These are phyloP conservation scores for Penicillium fimorum DNA, from an alignment of 495 filamentous ascomycete species.

Conservation along the genomic window DNA sequence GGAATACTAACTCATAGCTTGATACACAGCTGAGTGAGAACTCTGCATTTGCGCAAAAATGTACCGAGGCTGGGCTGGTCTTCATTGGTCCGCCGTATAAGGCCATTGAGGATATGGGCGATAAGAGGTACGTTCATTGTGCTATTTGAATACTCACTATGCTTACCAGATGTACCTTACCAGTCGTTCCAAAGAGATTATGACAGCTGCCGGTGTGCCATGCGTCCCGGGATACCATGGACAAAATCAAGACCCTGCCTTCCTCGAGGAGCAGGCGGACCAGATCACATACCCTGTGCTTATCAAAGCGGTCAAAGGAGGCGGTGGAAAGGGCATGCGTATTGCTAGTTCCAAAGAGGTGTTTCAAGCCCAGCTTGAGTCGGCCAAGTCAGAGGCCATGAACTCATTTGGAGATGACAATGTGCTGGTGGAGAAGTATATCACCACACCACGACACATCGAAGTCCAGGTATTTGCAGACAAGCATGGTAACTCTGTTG, in stretches of 20 bases:
- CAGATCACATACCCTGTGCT: conserved; percentile 90
- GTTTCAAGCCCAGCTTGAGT: conserved; percentile 77
- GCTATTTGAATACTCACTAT: not conserved
- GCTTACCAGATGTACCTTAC: conserved; percentile 8
- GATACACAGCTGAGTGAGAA: conserved; percentile 72
- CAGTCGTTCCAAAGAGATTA: conserved; percentile 86
- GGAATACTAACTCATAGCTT: not conserved
- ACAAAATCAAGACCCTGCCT: conserved; percentile 68
- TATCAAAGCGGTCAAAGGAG: conserved; percentile 94
- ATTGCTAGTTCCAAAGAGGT: conserved; percentile 73
- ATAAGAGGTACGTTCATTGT: conserved; percentile 65
- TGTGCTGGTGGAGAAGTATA: conserved; percentile 97
- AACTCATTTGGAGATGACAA: conserved; percentile 94
- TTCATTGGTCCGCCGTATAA: conserved; percentile 93
- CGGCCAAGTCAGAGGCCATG: conserved; percentile 83
- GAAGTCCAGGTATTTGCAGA: conserved; percentile 98
- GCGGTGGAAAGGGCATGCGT: conserved; percentile 99
- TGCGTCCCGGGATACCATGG: conserved; percentile 98
- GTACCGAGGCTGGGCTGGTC: conserved; percentile 83
- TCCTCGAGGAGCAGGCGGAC: conserved; percentile 70
- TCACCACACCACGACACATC: conserved; percentile 90
- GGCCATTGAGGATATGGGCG: conserved; percentile 96
- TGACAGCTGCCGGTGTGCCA: conserved; percentile 88
- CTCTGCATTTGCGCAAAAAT: conserved; percentile 82
- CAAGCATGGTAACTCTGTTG: conserved; percentile 78